Evolutionary conservation across 345 rosid species (phyloP).

Genomic region (Gossypioides kirkii): DNA sequence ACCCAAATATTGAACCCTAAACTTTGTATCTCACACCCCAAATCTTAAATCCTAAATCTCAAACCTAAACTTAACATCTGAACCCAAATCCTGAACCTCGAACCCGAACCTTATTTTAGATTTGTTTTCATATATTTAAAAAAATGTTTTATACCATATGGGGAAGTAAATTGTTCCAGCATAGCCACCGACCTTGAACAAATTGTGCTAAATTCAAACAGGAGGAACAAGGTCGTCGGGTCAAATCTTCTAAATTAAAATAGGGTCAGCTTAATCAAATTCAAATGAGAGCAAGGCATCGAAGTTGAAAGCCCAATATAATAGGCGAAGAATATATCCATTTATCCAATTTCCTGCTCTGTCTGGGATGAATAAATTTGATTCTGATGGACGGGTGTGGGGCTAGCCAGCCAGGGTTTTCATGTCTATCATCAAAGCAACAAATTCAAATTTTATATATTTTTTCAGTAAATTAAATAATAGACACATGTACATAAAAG

Average conservation of each 20-base stretch:
- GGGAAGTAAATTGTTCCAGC: too few relatives aligned
- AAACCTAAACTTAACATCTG: too few relatives aligned
- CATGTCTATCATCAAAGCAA: background rate
- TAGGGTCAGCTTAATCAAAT: background rate
- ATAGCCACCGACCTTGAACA: background rate
- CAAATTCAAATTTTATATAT: background rate
- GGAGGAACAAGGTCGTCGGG: background rate
- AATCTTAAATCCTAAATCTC: too few relatives aligned
- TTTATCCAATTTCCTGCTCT: constrained; percentile 10
- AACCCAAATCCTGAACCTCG: too few relatives aligned
- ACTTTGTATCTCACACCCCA: too few relatives aligned
- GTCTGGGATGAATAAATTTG: background rate
- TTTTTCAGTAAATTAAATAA: too few relatives aligned
- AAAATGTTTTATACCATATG: too few relatives aligned
- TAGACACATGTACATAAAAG: too few relatives aligned
- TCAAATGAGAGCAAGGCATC: background rate
- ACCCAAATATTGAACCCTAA: too few relatives aligned
- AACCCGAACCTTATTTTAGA: too few relatives aligned
- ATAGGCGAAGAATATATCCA: background rate
- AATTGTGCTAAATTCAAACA: background rate
- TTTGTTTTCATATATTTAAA: too few relatives aligned
- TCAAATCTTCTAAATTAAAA: too few relatives aligned
- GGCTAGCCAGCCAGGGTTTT: constrained; percentile 6
- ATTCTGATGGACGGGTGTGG: constrained; percentile 6
- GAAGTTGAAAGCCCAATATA: background rate